Conservation (phyloP, 768 basidiomycete species). For the Lanmaoa pseudosensibilis region DNA sequence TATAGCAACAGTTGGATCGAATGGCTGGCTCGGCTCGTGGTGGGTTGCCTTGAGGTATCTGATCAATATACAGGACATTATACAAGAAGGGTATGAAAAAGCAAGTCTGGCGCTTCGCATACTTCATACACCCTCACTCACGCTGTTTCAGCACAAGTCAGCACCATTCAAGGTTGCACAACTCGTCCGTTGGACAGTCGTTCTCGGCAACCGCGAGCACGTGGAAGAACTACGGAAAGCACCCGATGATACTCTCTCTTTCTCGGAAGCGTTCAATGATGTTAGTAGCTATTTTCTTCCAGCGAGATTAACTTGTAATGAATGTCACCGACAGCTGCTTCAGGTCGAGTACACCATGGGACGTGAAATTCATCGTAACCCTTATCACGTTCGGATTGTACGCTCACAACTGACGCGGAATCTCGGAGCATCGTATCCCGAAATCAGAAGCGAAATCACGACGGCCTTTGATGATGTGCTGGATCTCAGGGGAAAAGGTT, state of each 20-base stretch:
- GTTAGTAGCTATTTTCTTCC: constrained; percentile 19
- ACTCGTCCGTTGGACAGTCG: no score
- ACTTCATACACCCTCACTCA: not conserved
- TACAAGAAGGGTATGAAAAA: constrained; percentile 35
- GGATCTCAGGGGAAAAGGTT: constrained; percentile 16
- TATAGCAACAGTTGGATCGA: constrained; percentile 33
- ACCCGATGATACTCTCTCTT: not conserved
- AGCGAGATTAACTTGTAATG: not conserved
- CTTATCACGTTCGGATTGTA: constrained; percentile 20
- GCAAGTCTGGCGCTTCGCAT: constrained; percentile 4
- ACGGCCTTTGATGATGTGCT: constrained; percentile 41
- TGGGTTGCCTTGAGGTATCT: constrained; percentile 20
- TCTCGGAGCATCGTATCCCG: constrained; percentile 38
- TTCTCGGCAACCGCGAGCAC: no score
- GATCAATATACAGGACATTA: constrained; percentile 16
- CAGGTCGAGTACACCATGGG: constrained; percentile 42
- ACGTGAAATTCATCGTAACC: constrained; percentile 26
- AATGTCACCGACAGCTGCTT: constrained; percentile 29
- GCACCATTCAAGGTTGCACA: no score
- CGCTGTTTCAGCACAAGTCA: no score
- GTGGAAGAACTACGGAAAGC: no score
- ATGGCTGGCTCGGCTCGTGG: constrained; percentile 28
- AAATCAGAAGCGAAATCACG: constrained; percentile 44
- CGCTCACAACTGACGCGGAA: constrained; percentile 35
- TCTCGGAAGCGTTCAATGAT: constrained; percentile 30